phyloP scores from a whole-genome alignment of 306 rosid genomes.

The Cucumis melo region DNA sequence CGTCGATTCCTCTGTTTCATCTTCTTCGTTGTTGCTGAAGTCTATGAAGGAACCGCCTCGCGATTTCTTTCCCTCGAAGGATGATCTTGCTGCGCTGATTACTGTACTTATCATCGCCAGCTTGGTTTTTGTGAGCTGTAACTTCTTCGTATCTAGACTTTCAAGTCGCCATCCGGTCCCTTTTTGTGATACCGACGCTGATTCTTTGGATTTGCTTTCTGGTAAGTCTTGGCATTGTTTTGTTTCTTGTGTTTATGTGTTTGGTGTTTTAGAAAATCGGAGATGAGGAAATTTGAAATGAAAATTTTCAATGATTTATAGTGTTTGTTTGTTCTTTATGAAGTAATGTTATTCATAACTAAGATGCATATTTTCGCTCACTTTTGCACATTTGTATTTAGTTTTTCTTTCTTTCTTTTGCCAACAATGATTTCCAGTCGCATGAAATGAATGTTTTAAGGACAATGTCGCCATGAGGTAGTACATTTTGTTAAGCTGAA shows the following conservation, averaged over 20 bases:
- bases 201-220: slow-evolving; percentile 22
- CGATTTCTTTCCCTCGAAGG: slow-evolving; percentile 47
- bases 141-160: slow-evolving; percentile 29
- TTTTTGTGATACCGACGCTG: slow-evolving; percentile 41
- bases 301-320: background rate
- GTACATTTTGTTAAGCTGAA: background rate
- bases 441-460: background rate
- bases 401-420: background rate
- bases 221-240: slow-evolving; percentile 22
- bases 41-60: slow-evolving; percentile 49
- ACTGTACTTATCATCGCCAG: slow-evolving; percentile 41
- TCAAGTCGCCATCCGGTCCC: slow-evolving; percentile 22
- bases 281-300: background rate
- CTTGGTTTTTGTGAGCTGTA: slow-evolving; percentile 33
- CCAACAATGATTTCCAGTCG: background rate
- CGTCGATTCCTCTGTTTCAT: background rate
- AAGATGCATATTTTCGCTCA: background rate
- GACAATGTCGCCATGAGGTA: background rate
- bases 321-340: background rate
- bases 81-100: slow-evolving; percentile 36
- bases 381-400: background rate
- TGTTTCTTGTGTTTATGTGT: background rate
- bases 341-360: background rate
- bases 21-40: slow-evolving; percentile 14
- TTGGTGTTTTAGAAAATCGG: background rate